These are phyloP conservation scores for Pichia sp. DNA, from an alignment of 1,139 yeast species.

Conservation along the genomic window DNA sequence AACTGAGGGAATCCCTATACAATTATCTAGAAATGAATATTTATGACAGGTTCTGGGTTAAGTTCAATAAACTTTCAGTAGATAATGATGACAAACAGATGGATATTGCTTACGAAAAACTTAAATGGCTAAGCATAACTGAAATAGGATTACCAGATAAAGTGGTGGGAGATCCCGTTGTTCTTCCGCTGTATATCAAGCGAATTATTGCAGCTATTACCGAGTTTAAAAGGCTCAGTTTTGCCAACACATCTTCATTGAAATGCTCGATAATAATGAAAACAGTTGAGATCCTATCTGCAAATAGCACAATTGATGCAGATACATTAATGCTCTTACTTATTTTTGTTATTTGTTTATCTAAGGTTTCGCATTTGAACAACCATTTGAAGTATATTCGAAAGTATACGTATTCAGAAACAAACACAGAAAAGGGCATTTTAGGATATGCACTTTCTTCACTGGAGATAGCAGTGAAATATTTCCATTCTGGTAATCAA, in stretches of 20 bases:
- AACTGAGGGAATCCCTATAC: slow-evolving; percentile 54
- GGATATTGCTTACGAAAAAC: slow-evolving; percentile 37
- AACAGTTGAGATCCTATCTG: slow-evolving; percentile 52
- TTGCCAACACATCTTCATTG: slow-evolving; percentile 46
- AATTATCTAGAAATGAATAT: slow-evolving; percentile 67
- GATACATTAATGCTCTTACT: slow-evolving; percentile 74
- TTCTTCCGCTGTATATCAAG: slow-evolving; percentile 37
- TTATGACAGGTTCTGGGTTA: slow-evolving; percentile 60
- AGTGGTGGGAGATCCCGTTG: slow-evolving; percentile 27
- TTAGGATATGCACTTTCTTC: slow-evolving; percentile 67
- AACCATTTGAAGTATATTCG: slow-evolving; percentile 65
- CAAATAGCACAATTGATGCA: slow-evolving; percentile 52
- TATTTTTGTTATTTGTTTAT: slow-evolving; percentile 64
- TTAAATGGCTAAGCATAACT: slow-evolving; percentile 58
- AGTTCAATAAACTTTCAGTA: slow-evolving; percentile 36
- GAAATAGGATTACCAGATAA: slow-evolving; percentile 59
- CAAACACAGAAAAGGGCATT: slow-evolving; percentile 16
- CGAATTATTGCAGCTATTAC: slow-evolving; percentile 51
- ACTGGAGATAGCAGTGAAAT: slow-evolving; percentile 74
- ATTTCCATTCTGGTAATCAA: slow-evolving; percentile 44
- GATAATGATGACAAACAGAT: slow-evolving; percentile 30
- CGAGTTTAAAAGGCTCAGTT: slow-evolving; percentile 49
- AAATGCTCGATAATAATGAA: slow-evolving; percentile 52
- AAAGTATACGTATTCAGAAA: slow-evolving; percentile 49
- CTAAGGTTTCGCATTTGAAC: slow-evolving; percentile 55